Conservation (phyloP, 164 flowering plant species). For the Vitis cinerea region DNA sequence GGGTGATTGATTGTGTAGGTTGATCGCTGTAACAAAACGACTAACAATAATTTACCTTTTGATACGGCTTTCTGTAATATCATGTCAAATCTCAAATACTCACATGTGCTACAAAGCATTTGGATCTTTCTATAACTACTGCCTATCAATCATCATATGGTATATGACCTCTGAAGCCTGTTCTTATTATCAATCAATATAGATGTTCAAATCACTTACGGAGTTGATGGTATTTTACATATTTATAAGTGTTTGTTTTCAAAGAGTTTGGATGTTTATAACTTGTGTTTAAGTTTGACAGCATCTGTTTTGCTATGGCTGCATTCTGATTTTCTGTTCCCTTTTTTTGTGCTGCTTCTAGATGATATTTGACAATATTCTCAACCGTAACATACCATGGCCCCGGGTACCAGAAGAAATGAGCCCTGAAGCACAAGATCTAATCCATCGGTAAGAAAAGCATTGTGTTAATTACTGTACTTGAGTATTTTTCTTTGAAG, state of each 20-base stretch:
- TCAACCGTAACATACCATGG: conserved; percentile 98
- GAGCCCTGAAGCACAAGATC: conserved; percentile 84
- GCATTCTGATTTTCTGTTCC: not conserved
- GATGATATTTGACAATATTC: conserved; percentile 96
- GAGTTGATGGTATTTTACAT: not conserved
- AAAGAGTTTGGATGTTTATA: not conserved
- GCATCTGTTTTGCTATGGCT: not conserved
- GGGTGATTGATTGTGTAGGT: no score
- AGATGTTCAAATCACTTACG: not conserved
- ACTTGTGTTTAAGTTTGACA: not conserved
- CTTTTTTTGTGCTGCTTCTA: conserved; percentile 24
- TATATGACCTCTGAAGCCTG: no score
- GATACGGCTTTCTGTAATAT: no score
- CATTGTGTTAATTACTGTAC: not conserved
- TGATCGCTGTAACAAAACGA: no score
- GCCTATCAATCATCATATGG: no score
- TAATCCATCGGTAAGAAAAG: conserved; percentile 76
- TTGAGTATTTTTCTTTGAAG: not conserved
- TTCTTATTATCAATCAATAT: no score
- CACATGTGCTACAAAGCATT: no score
- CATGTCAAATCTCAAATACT: no score
- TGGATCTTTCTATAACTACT: no score
- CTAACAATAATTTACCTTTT: no score
- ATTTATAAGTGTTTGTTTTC: no score
- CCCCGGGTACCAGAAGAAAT: conserved; percentile 90